These are phyloP conservation scores for Manihot esculenta DNA, from an alignment of 441 rosid species.

Conservation along the genomic window DNA sequence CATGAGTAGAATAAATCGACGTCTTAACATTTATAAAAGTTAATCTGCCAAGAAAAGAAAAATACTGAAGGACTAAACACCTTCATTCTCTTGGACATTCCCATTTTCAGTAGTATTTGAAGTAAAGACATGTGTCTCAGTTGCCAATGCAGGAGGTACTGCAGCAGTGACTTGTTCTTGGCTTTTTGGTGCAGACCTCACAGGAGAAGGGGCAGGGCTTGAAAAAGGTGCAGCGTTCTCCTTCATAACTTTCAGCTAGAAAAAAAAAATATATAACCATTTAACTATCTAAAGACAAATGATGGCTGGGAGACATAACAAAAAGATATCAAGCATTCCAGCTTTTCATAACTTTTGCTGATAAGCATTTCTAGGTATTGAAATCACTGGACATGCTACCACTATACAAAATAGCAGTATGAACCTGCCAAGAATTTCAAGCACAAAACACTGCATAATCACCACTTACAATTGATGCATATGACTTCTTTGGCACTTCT, in stretches of 20 bases:
- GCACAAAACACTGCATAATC: background rate
- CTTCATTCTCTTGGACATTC: constrained; percentile 53
- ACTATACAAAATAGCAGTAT: constrained; percentile 6
- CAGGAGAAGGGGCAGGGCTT: constrained; percentile 35
- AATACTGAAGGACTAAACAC: constrained; percentile 28
- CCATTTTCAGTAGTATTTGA: constrained; percentile 55
- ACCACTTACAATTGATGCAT: constrained; percentile 66
- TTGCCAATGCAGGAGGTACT: constrained; percentile 34
- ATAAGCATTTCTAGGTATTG: background rate
- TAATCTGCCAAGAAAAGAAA: background rate
- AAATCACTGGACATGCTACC: constrained; percentile 1
- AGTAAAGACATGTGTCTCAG: constrained; percentile 39
- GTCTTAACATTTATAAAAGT: background rate
- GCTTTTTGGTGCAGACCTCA: constrained; percentile 47
- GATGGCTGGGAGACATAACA: background rate
- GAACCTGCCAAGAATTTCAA: background rate
- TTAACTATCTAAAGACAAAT: background rate
- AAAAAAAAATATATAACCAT: constrained; percentile 7
- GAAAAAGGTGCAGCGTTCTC: constrained; percentile 45
- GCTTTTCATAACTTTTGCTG: background rate
- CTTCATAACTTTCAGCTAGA: constrained; percentile 64
- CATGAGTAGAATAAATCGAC: background rate
- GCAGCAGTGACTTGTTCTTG: constrained; percentile 47
- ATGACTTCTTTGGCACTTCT: constrained; percentile 67
- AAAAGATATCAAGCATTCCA: background rate